Evolutionary conservation across 306 rosid species (phyloP).

Genomic region (Rosa persica): DNA sequence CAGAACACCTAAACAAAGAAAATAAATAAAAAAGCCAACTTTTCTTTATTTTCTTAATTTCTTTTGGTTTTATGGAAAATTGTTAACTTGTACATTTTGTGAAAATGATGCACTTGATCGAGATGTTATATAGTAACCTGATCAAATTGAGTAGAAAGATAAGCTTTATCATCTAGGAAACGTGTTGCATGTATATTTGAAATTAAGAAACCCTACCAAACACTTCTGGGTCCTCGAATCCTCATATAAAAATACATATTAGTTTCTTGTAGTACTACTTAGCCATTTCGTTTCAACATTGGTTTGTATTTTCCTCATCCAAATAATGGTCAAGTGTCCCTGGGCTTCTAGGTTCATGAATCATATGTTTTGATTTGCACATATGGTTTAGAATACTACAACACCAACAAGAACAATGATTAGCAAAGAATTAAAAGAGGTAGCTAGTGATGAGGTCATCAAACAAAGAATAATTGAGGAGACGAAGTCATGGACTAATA

Average conservation of each 20-base stretch:
- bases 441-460: not conserved
- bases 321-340: not conserved
- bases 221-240: not conserved
- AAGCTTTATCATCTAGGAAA: not conserved
- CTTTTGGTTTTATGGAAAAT: not conserved
- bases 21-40: not conserved
- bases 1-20: not conserved
- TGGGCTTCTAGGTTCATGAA: not conserved
- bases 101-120: not conserved
- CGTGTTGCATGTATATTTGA: slow-evolving; percentile 2
- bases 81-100: not conserved
- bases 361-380: not conserved
- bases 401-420: not conserved
- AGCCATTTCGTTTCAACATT: not conserved
- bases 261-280: not conserved
- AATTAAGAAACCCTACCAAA: not conserved
- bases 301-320: not conserved
- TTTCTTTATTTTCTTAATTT: not conserved
- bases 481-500: not conserved
- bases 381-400: not conserved
- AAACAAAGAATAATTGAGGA: not conserved
- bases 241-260: not conserved
- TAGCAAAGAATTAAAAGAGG: not conserved
- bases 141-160: not conserved
- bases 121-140: not conserved